phyloP scores from a whole-genome alignment of 352 stramenopile genomes.

The Phytophthora syringae region DNA sequence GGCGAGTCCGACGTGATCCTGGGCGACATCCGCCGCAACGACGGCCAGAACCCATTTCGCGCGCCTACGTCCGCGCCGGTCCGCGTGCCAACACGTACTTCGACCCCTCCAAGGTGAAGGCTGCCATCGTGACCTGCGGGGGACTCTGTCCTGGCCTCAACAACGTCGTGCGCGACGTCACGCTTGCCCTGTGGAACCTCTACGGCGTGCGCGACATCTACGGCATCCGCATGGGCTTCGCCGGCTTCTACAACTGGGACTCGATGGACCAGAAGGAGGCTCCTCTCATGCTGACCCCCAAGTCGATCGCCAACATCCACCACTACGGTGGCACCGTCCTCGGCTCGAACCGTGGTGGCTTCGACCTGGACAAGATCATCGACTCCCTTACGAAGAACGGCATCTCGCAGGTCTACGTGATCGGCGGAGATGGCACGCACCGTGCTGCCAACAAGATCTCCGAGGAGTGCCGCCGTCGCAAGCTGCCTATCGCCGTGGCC shows the following conservation, averaged over 20 bases:
- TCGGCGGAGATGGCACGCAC: constrained; percentile 98
- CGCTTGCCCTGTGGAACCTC: constrained; percentile 90
- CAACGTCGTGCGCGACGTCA: constrained; percentile 98
- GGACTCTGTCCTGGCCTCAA: constrained; percentile 98
- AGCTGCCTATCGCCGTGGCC: constrained; percentile 93
- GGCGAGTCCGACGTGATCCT: constrained; percentile 82
- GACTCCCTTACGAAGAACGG: constrained; percentile 90
- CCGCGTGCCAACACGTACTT: constrained; percentile 78
- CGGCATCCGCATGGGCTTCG: constrained; percentile 85
- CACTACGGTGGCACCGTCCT: constrained; percentile 95
- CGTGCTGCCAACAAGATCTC: constrained; percentile 94
- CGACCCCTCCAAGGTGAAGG: constrained; percentile 79
- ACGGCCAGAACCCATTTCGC: constrained; percentile 66
- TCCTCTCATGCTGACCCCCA: constrained; percentile 78
- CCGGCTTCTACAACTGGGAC: constrained; percentile 84
- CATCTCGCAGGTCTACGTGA: constrained; percentile 97
- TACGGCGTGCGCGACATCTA: constrained; percentile 89
- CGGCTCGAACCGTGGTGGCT: constrained; percentile 94
- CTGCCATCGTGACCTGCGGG: constrained; percentile 93
- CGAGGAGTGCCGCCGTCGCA: constrained; percentile 72
- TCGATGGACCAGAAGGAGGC: constrained; percentile 81
- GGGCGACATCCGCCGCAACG: constrained; percentile 82
- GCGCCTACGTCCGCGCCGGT: constrained; percentile 82
- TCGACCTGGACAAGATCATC: constrained; percentile 97
- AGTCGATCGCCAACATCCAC: constrained; percentile 81